These are phyloP conservation scores for Globisporangium iwayamae DNA, from an alignment of 352 stramenopile species.

Conservation along the genomic window DNA sequence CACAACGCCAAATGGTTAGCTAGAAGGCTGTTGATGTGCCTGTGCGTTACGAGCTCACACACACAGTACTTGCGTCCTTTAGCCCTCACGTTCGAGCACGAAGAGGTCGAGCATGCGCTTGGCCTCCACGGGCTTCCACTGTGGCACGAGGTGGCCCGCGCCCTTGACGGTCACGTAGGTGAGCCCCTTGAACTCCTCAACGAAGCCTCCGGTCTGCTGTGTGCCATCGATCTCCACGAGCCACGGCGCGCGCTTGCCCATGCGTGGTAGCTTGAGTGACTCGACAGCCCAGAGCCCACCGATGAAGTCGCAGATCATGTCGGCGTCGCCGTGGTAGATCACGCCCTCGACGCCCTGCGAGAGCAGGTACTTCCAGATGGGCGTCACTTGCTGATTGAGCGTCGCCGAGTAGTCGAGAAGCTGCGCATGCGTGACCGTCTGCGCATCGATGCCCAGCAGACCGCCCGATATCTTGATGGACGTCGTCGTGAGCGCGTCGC, in stretches of 20 bases:
- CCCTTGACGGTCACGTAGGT: conserved; percentile 90
- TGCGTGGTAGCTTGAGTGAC: conserved; percentile 45
- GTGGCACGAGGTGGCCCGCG: conserved; percentile 87
- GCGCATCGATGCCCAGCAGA: conserved; percentile 33
- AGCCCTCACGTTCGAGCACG: conserved; percentile 36
- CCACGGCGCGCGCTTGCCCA: conserved; percentile 41
- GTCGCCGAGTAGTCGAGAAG: conserved; percentile 51
- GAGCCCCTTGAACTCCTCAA: conserved; percentile 79
- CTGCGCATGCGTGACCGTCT: conserved; percentile 27
- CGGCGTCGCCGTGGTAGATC: conserved; percentile 74
- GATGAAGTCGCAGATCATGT: conserved; percentile 69
- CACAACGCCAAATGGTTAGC: neutral
- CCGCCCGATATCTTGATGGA: conserved; percentile 30
- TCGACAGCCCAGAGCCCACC: conserved; percentile 67
- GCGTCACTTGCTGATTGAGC: conserved; percentile 43
- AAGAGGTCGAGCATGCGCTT: conserved; percentile 74
- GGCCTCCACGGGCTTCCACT: conserved; percentile 67
- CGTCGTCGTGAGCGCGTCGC: conserved; percentile 41
- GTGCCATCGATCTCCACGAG: conserved; percentile 25
- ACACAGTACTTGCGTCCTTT: neutral
- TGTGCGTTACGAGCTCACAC: neutral
- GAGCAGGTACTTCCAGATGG: conserved; percentile 59
- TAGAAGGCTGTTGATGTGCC: neutral
- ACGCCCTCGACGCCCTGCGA: conserved; percentile 40
- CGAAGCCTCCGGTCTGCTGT: conserved; percentile 78